These are phyloP conservation scores for Peribolospora baueri DNA, from an alignment of 768 basidiomycete species.

Conservation along the genomic window DNA sequence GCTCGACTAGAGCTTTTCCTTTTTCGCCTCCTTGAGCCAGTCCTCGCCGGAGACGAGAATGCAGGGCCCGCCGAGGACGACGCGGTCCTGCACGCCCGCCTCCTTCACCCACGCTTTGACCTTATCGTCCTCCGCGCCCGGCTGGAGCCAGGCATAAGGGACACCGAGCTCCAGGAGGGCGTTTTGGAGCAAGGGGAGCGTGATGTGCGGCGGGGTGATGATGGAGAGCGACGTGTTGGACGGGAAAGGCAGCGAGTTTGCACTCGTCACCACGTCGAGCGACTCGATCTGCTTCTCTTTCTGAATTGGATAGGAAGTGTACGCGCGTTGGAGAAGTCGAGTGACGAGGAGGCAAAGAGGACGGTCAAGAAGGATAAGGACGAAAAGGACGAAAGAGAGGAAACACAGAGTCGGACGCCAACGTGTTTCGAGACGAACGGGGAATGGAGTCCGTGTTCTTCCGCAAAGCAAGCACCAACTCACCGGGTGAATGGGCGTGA, in stretches of 20 bases:
- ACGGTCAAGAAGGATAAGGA: too few species aligned
- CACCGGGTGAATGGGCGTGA: conserved; percentile 55
- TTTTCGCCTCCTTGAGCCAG: not conserved
- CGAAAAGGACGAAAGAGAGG: too few species aligned
- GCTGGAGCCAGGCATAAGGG: conserved; percentile 71
- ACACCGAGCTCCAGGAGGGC: conserved; percentile 38
- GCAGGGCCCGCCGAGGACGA: conserved; percentile 65
- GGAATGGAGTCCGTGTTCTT: not conserved
- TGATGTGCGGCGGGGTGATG: conserved; percentile 55
- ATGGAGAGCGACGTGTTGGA: conserved; percentile 48
- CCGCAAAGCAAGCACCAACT: conserved; percentile 10
- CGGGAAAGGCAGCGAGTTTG: conserved; percentile 36
- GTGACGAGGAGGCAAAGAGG: too few species aligned
- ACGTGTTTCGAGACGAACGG: too few species aligned
- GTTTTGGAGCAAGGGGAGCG: conserved; percentile 38
- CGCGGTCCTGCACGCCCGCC: conserved; percentile 36
- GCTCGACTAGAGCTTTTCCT: not conserved
- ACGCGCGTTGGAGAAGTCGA: not conserved
- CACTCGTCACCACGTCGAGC: conserved; percentile 29
- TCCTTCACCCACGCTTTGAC: conserved; percentile 43
- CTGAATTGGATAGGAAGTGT: conserved; percentile 20
- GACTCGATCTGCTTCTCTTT: conserved; percentile 49
- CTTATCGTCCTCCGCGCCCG: conserved; percentile 48
- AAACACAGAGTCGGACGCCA: too few species aligned
- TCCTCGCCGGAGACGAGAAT: conserved; percentile 52